phyloP scores from a whole-genome alignment of 1,139 yeast species.

The Lizanozyma gosingica region DNA sequence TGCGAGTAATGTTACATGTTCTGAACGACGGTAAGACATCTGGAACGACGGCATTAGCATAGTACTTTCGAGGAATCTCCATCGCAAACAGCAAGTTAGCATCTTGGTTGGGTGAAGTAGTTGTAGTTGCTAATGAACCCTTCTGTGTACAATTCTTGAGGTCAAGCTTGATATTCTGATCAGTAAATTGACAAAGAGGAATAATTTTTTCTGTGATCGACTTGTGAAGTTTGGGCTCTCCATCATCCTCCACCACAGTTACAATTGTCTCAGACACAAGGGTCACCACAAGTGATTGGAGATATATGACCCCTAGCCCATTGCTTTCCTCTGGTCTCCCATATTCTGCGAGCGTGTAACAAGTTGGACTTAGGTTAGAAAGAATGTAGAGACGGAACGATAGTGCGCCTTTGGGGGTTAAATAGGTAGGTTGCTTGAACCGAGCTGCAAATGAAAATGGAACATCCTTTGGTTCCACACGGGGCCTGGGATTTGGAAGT shows the following conservation, averaged over 20 bases:
- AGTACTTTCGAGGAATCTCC: conserved; percentile 36
- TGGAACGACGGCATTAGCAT: conserved; percentile 37
- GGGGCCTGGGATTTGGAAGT: neutral
- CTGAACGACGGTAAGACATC: conserved; percentile 45
- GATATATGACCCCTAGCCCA: conserved; percentile 39
- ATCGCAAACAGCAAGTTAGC: conserved; percentile 25
- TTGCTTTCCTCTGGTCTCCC: conserved; percentile 33
- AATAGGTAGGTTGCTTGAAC: conserved; percentile 36
- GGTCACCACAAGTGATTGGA: conserved; percentile 30
- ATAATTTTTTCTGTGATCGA: conserved; percentile 20
- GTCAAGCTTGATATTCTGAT: conserved; percentile 32
- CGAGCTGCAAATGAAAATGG: conserved; percentile 40
- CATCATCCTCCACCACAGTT: conserved; percentile 29
- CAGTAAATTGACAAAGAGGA: conserved; percentile 22
- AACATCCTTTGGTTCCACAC: conserved; percentile 27
- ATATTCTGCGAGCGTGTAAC: conserved; percentile 27
- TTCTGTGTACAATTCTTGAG: conserved; percentile 24
- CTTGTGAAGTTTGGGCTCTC: conserved; percentile 18
- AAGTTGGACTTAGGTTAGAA: conserved; percentile 24
- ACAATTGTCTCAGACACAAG: conserved; percentile 22
- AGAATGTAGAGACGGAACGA: conserved; percentile 31
- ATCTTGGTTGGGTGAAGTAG: conserved; percentile 8
- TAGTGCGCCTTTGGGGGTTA: conserved; percentile 34
- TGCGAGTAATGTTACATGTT: conserved; percentile 48
- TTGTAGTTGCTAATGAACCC: conserved; percentile 17